A percentile compares a stretch with the other conserved stretches of the same genome.
These are phyloP conservation scores for Kodamaea lidongshanica DNA, from an alignment of 805 yeast species.

Conservation along the genomic window DNA sequence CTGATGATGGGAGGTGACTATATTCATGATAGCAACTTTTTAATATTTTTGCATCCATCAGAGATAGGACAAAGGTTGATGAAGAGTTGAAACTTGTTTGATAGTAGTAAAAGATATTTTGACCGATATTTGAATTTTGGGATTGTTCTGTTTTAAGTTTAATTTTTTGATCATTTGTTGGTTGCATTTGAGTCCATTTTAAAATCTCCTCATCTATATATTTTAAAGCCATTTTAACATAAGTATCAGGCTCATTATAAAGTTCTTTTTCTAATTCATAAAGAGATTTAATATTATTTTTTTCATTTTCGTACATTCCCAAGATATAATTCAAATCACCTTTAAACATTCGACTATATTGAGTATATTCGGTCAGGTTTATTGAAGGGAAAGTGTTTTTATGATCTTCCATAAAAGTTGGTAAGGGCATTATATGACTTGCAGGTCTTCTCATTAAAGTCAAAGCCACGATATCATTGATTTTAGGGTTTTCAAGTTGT, in stretches of 20 bases:
- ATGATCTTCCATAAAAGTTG: constrained; percentile 12
- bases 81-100: constrained; percentile 66
- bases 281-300: constrained; percentile 44
- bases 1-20: constrained; percentile 58
- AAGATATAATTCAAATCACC: constrained; percentile 53
- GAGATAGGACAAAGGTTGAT: constrained; percentile 62
- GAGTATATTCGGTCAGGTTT: constrained; percentile 21
- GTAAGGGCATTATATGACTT: constrained; percentile 46
- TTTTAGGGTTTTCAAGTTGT: constrained; percentile 51
- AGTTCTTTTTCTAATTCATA: constrained; percentile 52
- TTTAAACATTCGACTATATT: constrained; percentile 62
- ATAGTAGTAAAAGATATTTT: constrained; percentile 58
- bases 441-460: constrained; percentile 52
- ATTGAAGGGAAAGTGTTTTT: constrained; percentile 14
- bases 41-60: constrained; percentile 73
- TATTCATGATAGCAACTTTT: constrained; percentile 53
- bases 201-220: constrained; percentile 47
- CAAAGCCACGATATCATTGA: constrained; percentile 49
- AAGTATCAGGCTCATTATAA: constrained; percentile 56
- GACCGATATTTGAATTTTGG: background rate
- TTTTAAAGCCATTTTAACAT: constrained; percentile 47
- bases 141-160: background rate
- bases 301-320: constrained; percentile 55
- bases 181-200: constrained; percentile 26
- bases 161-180: background rate